These are phyloP conservation scores for Tricholoma flavovirens DNA, from an alignment of 768 basidiomycete genomes.

Conservation along the genomic window DNA sequence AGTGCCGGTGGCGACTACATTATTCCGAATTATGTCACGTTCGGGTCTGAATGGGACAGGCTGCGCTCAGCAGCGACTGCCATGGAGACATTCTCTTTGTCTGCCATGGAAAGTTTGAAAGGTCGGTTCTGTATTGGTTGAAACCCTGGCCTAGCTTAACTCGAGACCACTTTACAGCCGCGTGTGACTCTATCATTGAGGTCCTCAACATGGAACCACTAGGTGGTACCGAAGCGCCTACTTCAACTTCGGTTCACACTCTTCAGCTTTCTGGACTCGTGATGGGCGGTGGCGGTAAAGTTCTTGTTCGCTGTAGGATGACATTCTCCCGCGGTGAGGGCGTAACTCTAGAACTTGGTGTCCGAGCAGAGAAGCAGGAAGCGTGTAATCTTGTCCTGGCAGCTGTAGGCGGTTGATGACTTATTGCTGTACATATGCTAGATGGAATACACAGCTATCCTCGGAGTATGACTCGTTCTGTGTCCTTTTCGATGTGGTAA, in stretches of 20 bases:
- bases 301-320: constrained; percentile 92
- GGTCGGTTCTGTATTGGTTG: constrained; percentile 44
- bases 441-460: constrained; percentile 6
- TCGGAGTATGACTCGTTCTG: neutral
- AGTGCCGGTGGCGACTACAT: constrained; percentile 93
- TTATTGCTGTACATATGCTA: neutral
- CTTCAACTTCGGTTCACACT: constrained; percentile 85
- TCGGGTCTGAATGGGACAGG: constrained; percentile 94
- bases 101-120: constrained; percentile 90
- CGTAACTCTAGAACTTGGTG: constrained; percentile 87
- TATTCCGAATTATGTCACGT: constrained; percentile 89
- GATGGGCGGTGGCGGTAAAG: constrained; percentile 91
- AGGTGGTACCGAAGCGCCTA: constrained; percentile 82
- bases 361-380: constrained; percentile 86
- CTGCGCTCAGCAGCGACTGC: constrained; percentile 69
- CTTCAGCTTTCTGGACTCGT: constrained; percentile 90
- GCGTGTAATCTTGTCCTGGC: constrained; percentile 84
- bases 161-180: constrained; percentile 49
- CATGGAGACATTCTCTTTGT: constrained; percentile 91
- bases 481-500: neutral
- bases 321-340: constrained; percentile 86
- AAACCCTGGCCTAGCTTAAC: constrained; percentile 9
- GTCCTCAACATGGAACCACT: constrained; percentile 96
- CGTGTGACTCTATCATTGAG: constrained; percentile 93
- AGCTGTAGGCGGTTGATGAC: constrained; percentile 68